These are phyloP conservation scores for Silene noctiflora DNA, from an alignment of 179 eudicot genomes.

Conservation along the genomic window DNA sequence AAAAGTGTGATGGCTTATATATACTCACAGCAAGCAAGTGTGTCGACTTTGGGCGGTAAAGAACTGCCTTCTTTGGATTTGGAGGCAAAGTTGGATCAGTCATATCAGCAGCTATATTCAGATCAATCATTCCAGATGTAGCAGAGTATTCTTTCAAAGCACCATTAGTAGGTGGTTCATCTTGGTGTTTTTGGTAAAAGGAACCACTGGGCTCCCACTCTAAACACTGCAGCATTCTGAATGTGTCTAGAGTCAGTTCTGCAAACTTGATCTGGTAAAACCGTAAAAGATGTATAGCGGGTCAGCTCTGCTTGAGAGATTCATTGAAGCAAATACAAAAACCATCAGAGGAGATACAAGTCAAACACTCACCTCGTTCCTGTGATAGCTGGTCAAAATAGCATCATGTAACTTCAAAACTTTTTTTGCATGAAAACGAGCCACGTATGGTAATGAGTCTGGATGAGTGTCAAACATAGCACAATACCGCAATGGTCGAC, in stretches of 20 bases:
- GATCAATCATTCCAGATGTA: conserved; percentile 77
- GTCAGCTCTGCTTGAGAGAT: background rate
- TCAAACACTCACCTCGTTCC: conserved; percentile 63
- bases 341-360: conserved; percentile 4
- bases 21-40: conserved; percentile 81
- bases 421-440: conserved; percentile 91
- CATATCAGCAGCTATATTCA: conserved; percentile 78
- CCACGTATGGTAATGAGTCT: conserved; percentile 62
- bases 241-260: conserved; percentile 83
- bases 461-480: conserved; percentile 67
- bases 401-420: conserved; percentile 80
- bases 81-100: conserved; percentile 86
- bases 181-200: conserved; percentile 59
- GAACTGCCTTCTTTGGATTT: conserved; percentile 83
- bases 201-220: conserved; percentile 99
- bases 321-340: background rate
- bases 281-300: conserved; percentile 19
- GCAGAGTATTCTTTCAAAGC: conserved; percentile 56
- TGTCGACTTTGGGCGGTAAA: conserved; percentile 77
- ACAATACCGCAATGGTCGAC: conserved; percentile 75
- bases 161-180: conserved; percentile 61
- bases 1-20: background rate
- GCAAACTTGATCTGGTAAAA: conserved; percentile 77
- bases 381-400: conserved; percentile 76
- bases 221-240: conserved; percentile 88